These are phyloP conservation scores for Lonicera japonica DNA, from an alignment of 129 eudicot species.

Conservation along the genomic window DNA sequence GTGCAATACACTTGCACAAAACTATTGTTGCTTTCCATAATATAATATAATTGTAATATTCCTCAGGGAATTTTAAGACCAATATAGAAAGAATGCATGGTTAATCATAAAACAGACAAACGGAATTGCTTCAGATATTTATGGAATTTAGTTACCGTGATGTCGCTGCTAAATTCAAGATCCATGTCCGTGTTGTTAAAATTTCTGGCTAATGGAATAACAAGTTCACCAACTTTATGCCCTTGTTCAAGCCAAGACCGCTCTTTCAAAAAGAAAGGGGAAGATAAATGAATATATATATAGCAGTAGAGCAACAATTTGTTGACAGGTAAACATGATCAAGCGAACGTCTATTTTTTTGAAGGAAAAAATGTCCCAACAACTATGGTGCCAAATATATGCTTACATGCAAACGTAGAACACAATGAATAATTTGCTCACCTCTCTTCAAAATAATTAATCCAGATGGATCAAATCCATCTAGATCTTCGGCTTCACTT, in stretches of 20 bases:
- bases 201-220: conserved; percentile 81
- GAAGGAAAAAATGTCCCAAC: too few relatives aligned
- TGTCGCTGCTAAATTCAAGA: conserved; percentile 46
- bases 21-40: background rate
- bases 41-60: background rate
- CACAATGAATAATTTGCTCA: conserved; percentile 8
- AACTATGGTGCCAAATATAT: too few relatives aligned
- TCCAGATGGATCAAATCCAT: conserved; percentile 69
- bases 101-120: background rate
- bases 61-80: background rate
- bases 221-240: conserved; percentile 75
- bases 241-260: conserved; percentile 77
- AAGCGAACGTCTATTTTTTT: too few relatives aligned
- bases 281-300: background rate
- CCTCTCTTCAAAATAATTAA: conserved; percentile 60
- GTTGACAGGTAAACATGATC: background rate
- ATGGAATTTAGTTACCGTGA: conserved; percentile 28
- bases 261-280: conserved; percentile 31
- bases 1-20: too few relatives aligned
- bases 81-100: background rate
- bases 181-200: conserved; percentile 47
- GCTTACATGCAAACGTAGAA: too few relatives aligned
- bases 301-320: background rate
- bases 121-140: background rate
- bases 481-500: conserved; percentile 53